These are phyloP conservation scores for Phlebiopsis gigantea DNA, from an alignment of 768 basidiomycete genomes.

Conservation along the genomic window DNA sequence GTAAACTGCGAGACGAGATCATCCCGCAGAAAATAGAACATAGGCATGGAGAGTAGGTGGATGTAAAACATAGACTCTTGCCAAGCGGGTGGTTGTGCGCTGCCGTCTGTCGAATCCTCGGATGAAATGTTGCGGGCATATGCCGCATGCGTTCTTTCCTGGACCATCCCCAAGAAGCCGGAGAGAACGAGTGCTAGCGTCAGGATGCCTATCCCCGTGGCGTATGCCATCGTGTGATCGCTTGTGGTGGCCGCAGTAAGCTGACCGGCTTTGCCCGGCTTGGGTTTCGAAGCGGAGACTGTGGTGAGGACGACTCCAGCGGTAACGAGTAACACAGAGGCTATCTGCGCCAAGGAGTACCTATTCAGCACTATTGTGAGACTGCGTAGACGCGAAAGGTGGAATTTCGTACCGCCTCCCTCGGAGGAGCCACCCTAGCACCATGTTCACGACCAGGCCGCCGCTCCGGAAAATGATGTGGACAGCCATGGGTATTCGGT, in stretches of 20 bases:
- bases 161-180: slow-evolving; percentile 76
- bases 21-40: slow-evolving; percentile 59
- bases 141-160: slow-evolving; percentile 67
- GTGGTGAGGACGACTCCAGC: slow-evolving; percentile 77
- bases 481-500: slow-evolving; percentile 82
- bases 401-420: slow-evolving; percentile 49
- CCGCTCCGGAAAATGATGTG: slow-evolving; percentile 94
- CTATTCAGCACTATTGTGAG: slow-evolving; percentile 29
- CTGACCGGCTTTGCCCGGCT: slow-evolving; percentile 8
- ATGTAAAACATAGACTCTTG: slow-evolving; percentile 91
- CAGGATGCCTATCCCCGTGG: slow-evolving; percentile 70
- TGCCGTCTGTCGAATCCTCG: neutral
- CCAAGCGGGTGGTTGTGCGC: slow-evolving; percentile 45
- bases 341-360: slow-evolving; percentile 58
- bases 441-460: slow-evolving; percentile 78
- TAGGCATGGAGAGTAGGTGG: slow-evolving; percentile 73
- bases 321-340: slow-evolving; percentile 78
- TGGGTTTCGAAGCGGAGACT: slow-evolving; percentile 56
- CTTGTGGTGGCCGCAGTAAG: slow-evolving; percentile 3
- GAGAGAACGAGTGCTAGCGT: slow-evolving; percentile 72
- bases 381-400: neutral
- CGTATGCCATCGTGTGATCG: slow-evolving; percentile 40
- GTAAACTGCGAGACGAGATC: slow-evolving; percentile 46
- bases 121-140: neutral
- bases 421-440: slow-evolving; percentile 65